Conservation (phyloP, 2,329 filamentous ascomycete genomes). For the Pseudogymnoascus sp. region DNA sequence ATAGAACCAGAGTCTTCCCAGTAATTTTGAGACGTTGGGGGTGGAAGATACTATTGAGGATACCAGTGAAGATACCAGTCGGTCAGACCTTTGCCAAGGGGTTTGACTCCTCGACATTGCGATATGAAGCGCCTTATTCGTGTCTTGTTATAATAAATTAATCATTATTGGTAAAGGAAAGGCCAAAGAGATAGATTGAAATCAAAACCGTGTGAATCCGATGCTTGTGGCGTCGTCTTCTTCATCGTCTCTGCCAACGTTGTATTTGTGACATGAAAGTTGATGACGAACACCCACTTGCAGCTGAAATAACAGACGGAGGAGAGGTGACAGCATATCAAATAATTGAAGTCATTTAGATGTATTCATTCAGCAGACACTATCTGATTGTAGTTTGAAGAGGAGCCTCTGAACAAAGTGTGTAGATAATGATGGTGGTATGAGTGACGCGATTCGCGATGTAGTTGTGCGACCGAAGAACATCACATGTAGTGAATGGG, state of each 20-base stretch:
- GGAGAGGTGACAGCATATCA: background rate
- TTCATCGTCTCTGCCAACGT: background rate
- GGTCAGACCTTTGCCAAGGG: background rate
- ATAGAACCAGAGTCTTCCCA: background rate
- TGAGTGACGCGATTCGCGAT: constrained; percentile 1
- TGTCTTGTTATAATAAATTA: background rate
- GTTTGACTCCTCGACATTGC: background rate
- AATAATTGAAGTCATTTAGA: background rate
- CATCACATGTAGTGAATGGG: background rate
- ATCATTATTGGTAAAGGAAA: background rate
- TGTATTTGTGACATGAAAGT: background rate
- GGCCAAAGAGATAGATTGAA: background rate
- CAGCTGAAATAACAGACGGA: background rate
- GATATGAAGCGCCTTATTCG: background rate
- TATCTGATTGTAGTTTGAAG: background rate
- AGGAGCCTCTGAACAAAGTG: background rate
- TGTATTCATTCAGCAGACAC: background rate
- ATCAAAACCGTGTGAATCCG: background rate
- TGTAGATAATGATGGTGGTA: background rate
- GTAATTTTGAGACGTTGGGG: background rate
- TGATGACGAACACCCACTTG: background rate
- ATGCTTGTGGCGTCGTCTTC: background rate
- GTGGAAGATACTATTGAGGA: background rate
- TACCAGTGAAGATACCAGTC: background rate
- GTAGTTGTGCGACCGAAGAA: constrained; percentile 3